phyloP scores from a whole-genome alignment of 2,329 filamentous ascomycete genomes.

The Monascus ruber region DNA sequence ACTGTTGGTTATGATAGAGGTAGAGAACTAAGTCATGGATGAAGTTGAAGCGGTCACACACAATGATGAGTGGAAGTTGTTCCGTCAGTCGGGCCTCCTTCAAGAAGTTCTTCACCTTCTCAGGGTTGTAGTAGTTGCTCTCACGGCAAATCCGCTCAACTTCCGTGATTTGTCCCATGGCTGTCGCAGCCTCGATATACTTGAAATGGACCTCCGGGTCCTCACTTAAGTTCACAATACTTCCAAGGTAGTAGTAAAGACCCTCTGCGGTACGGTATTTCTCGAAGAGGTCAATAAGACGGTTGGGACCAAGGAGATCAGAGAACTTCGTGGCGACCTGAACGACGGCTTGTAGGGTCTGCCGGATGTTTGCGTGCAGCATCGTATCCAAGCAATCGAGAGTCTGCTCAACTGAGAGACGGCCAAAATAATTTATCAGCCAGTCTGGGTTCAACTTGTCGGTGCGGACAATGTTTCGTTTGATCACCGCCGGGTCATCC shows the following conservation, averaged over 20 bases:
- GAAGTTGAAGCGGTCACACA: constrained; percentile 99
- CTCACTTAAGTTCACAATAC: constrained; percentile 93
- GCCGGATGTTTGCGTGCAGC: constrained; percentile 91
- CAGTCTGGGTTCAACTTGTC: constrained; percentile 86
- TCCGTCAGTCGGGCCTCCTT: constrained; percentile 90
- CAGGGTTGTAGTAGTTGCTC: constrained; percentile 76
- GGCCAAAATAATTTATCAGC: constrained; percentile 85
- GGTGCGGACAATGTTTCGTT: constrained; percentile 73
- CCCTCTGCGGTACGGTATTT: constrained; percentile 96
- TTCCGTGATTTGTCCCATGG: constrained; percentile 85
- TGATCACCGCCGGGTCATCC: constrained; percentile 78
- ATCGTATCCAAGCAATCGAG: constrained; percentile 91
- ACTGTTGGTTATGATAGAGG: constrained; percentile 97
- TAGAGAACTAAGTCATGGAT: constrained; percentile 93
- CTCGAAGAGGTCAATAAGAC: constrained; percentile 86
- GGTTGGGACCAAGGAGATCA: constrained; percentile 77
- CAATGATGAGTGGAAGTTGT: constrained; percentile 91
- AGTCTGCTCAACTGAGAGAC: constrained; percentile 88
- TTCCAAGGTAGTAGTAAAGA: constrained; percentile 95
- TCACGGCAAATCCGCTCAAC: constrained; percentile 96
- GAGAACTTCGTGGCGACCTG: constrained; percentile 97
- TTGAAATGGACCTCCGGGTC: constrained; percentile 97
- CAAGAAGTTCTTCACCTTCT: constrained; percentile 98
- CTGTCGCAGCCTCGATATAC: constrained; percentile 94
- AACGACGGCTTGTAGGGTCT: constrained; percentile 89